Base-by-base conservation (phyloP, 2,329 filamentous ascomycete genomes). In the Biscogniauxia marginata region DNA sequence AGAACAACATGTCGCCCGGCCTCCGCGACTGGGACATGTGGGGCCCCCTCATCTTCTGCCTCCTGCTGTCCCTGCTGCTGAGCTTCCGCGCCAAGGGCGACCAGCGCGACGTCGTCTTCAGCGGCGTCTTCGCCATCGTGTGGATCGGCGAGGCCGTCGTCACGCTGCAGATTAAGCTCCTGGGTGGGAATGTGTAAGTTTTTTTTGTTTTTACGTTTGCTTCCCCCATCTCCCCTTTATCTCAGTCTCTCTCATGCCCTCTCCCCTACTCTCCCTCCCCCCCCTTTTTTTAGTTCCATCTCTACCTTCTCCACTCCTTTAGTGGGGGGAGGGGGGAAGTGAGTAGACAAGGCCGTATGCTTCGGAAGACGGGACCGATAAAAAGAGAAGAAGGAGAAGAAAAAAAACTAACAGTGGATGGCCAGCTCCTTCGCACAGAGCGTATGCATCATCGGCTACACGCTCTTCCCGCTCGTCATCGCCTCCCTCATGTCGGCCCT, bases 141-240 rank as follows among this genome's bases (percentile, higher is more conserved):
- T 99, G 95, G 95, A 86, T 99, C 56, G 95, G 93, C 23, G 93
- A 98, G 78, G 93, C 93, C 1, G 89, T 96, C 3, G 95, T 99
- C 57, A 99, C 95, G n/a, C 76, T 96, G 70, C 95, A 99, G 81
- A 98, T 99, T 74, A 96, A 96, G 78, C 79, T 99, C 65, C 77
- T 99, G 57, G 95, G 95, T 57, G 95, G 95, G 47, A 97, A 95
- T 78, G 97, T 99, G 93, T 98, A 79, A 75, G 92, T 84, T 39
- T 39, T 39, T 39, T n/a, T 5, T 39, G n/a, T 39, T 25, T 25
- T 11, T 25, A 16, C 30, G 16, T 34, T 34, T 3, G 4, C 30
- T 16, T 39, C 30, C 6, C 13, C 13, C 13, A 4, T 16, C 43
- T 49, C 34, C 45, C 51, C 7, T 21, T 11, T 8, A 11, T 13